Evolutionary conservation across 805 yeast species (phyloP).

Genomic region (Yarrowia sp.): DNA sequence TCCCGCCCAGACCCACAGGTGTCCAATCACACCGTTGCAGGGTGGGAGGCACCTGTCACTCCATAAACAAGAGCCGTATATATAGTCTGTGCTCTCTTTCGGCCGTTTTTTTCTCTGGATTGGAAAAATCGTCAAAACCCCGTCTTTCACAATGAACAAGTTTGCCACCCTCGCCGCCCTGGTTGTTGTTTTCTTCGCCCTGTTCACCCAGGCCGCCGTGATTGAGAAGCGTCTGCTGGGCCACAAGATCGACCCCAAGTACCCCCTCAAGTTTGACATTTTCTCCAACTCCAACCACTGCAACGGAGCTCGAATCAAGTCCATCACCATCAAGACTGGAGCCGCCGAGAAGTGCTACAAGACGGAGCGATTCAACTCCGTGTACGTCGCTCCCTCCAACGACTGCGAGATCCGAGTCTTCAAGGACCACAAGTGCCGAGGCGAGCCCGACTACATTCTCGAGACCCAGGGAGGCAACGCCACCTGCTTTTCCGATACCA

Average conservation of each 20-base stretch:
- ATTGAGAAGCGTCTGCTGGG: constrained; percentile 29
- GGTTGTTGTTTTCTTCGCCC: constrained; percentile 24
- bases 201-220: constrained; percentile 34
- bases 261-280: constrained; percentile 38
- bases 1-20: neutral
- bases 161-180: constrained; percentile 21
- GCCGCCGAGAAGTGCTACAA: constrained; percentile 32
- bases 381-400: constrained; percentile 28
- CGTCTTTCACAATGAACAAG: constrained; percentile 7
- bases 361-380: constrained; percentile 39
- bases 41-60: neutral
- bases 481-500: constrained; percentile 38
- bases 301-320: constrained; percentile 40
- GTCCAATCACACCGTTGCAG: constrained; percentile 2
- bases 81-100: neutral
- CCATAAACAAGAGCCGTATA: constrained; percentile 21
- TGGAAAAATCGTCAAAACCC: too few relatives aligned
- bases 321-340: constrained; percentile 37
- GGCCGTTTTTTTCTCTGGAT: neutral
- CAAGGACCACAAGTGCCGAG: constrained; percentile 38
- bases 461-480: constrained; percentile 24
- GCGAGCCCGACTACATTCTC: constrained; percentile 34
- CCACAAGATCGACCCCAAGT: constrained; percentile 38
- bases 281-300: constrained; percentile 40
- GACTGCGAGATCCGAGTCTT: constrained; percentile 37